These are phyloP conservation scores for Chalciporus sp. DNA, from an alignment of 1,284 basidiomycete species.

Conservation along the genomic window DNA sequence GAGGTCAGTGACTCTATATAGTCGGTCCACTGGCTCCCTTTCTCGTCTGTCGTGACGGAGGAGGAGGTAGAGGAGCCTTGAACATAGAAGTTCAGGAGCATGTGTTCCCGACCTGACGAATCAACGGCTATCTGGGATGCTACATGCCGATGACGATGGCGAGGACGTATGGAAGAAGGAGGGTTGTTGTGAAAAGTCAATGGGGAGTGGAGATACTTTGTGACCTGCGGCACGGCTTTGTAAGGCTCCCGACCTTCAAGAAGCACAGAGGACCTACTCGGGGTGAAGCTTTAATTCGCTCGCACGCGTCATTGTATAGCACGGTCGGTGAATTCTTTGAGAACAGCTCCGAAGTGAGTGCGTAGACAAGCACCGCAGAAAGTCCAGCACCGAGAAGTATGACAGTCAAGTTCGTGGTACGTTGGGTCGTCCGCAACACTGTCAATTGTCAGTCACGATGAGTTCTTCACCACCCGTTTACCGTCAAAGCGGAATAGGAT, in stretches of 20 bases:
- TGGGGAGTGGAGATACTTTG: conserved; percentile 64
- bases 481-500: background rate
- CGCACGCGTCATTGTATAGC: conserved; percentile 84
- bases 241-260: background rate
- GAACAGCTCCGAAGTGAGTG: conserved; percentile 87
- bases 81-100: conserved; percentile 79
- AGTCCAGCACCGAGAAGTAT: conserved; percentile 84
- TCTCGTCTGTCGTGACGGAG: conserved; percentile 36
- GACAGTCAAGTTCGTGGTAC: conserved; percentile 81
- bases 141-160: conserved; percentile 79
- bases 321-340: conserved; percentile 93
- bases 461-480: background rate
- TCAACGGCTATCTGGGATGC: conserved; percentile 74
- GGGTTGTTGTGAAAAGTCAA: conserved; percentile 78
- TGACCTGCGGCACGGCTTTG: conserved; percentile 47
- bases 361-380: conserved; percentile 82
- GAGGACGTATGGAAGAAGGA: conserved; percentile 66
- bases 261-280: conserved; percentile 48
- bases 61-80: conserved; percentile 51
- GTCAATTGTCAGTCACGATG: conserved; percentile 1
- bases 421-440: conserved; percentile 54
- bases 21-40: conserved; percentile 11
- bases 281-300: conserved; percentile 76
- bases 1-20: conserved; percentile 43
- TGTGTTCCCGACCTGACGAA: conserved; percentile 71